Base-by-base conservation (phyloP, 208 protist species). In the Trypanosoma congolense region DNA sequence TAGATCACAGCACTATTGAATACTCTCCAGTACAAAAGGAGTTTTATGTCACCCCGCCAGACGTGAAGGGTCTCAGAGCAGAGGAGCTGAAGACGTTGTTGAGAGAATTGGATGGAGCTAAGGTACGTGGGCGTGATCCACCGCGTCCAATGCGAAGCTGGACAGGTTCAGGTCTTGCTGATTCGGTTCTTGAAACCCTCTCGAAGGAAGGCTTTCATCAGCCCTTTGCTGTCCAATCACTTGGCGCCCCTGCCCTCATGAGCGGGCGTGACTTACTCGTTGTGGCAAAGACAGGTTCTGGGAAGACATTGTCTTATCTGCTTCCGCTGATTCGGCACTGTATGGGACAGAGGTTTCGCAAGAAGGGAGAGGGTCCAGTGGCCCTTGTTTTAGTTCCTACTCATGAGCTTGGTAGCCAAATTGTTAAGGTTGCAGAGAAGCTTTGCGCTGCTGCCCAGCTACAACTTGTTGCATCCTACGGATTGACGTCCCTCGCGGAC, bases 301-400 rank as follows among this genome's bases (percentile, higher is more conserved):
- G 96, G 38, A 98, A 98, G 54, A 98, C 96, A 43, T 61, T 97
- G 14, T 70, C 83, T 9, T 98, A 96, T 75, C 55, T 90, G 5
- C 60, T 98, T 36, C 93, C 96, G 3, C 61, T 97, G 1, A 57
- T 98, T 16, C 78, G 92, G 24, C 91, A 97, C 69, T 82, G 90
- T 50, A 59, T 91, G 16, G 81, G 73, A 33, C 93, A 97, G 73
- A 68, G 70, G n/a, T 58, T 67, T 6, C 87, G 86, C 53, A 62
- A 61, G 48, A 61, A 71, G 26, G 77, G 83, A 5, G 83, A 97
- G 44, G 93, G 95, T 1, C 95, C 93, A 14, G 88, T 95, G 22
- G 90, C 71, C 2, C 74, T 97, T 9, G 72, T 98, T 26, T 60
- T 98, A 6, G 86, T 96, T 30, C 94, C 94, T 4, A 97, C 96